Conservation (phyloP, 371 early-diverging fungal species). For the Mucor plumbeus region DNA sequence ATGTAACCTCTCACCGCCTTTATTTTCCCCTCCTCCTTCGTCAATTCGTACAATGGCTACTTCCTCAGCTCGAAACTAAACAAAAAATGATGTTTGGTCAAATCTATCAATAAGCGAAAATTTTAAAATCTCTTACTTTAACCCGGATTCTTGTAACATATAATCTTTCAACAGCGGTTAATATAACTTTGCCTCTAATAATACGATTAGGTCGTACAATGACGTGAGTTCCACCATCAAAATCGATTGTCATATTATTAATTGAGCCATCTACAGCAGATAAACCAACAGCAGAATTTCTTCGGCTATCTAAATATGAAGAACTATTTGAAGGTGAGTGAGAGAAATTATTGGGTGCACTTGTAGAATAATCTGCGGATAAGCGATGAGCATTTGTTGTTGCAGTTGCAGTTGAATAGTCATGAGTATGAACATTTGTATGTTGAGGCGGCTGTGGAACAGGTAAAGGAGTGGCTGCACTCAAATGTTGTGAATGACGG, state of each 20-base stretch:
- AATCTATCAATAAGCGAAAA: too few species aligned
- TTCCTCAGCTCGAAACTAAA: constrained; percentile 56
- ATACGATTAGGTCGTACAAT: constrained; percentile 55
- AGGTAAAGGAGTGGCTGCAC: constrained; percentile 15
- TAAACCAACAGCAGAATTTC: background rate
- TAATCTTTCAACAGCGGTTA: constrained; percentile 38
- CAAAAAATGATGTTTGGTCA: background rate
- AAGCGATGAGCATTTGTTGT: background rate
- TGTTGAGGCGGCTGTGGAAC: constrained; percentile 33
- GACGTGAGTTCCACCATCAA: constrained; percentile 53
- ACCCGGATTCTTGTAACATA: constrained; percentile 50
- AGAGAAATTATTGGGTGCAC: background rate
- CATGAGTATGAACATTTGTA: constrained; percentile 19
- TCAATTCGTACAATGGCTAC: constrained; percentile 52
- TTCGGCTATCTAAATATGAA: background rate
- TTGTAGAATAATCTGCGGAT: constrained; percentile 10
- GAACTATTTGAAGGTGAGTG: background rate
- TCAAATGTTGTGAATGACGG: constrained; percentile 8
- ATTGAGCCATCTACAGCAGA: constrained; percentile 11
- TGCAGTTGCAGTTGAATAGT: background rate
- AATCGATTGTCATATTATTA: constrained; percentile 32
- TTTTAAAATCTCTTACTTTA: constrained; percentile 34
- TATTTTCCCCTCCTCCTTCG: constrained; percentile 40
- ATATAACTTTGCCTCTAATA: constrained; percentile 46
- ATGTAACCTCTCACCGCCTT: constrained; percentile 46